Evolutionary conservation across 1,139 yeast species (phyloP), one percentile per base, ranked within the genome.

Genomic region (Yamadazyma sp.): DNA sequence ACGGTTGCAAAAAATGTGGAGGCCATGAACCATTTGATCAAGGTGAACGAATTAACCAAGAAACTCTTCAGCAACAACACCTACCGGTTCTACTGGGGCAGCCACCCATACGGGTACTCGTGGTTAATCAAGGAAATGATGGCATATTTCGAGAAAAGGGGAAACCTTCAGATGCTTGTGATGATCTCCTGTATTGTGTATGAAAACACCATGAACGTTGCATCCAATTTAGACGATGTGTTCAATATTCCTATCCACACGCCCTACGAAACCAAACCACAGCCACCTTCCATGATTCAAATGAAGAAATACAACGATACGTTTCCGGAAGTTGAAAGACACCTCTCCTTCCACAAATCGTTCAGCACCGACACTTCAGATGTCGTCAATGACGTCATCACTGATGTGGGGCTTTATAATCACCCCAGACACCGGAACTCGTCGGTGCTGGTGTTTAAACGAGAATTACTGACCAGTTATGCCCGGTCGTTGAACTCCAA

Each of bases 151-250:
- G 94, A 84, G 51, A 61, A 53, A 29, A 58, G 68, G 35, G 80
- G 82, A 3, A 85, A 90, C 52, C 64, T 87, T 16, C 97, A 90
- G 57, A 88, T 90, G 96, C 67, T 92, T 15, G 96, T 96, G 1
- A 84, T 86, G 86, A 62, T 89, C 54, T 79, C 94, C 2, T 87
- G 96, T 61, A 73, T 88, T 3, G 51, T 77, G 41, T 70, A 60
- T 48, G 81, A 77, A 41, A 71, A 74, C 43, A 43, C 55, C 11
- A 47, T 45, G 12, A 59, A 57, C 33, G 38, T 56, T 17, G 45
- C 40, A 11, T 45, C 52, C 2, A 35, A 40, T 18, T 23, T 34
- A n/a, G 20, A 27, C n/a, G 56, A 58, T 34, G 38, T 56, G 17
- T 44, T 40, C 13, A 59, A 57, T 31, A 57, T 73, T 1, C 79